phyloP scores from a whole-genome alignment of 192 early-diverging fungal genomes.

The Backusella tuberculispora region DNA sequence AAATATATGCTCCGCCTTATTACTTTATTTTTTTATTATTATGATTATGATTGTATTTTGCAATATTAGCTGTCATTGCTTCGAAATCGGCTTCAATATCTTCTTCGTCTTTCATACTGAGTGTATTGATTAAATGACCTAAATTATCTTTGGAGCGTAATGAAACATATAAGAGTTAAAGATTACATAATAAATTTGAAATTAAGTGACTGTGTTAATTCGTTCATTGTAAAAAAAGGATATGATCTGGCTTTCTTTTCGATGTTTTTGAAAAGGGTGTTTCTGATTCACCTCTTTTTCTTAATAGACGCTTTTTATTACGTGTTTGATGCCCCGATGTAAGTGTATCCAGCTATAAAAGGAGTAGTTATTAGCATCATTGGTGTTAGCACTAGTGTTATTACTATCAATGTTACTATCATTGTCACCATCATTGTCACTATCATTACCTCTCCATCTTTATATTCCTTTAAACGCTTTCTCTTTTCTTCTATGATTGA shows the following conservation, averaged over 20 bases:
- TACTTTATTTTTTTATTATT: neutral
- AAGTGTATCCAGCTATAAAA: neutral
- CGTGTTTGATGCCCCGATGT: neutral
- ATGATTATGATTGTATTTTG: neutral
- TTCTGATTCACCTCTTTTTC: conserved; percentile 8
- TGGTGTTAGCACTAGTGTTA: neutral
- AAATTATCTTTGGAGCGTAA: neutral
- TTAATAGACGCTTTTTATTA: neutral
- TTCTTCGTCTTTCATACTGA: neutral
- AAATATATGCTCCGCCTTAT: neutral
- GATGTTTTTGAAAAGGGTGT: neutral
- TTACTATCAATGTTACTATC: neutral
- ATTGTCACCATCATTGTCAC: neutral
- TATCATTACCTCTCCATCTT: conserved; percentile 16
- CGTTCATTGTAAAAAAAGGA: conserved; percentile 8
- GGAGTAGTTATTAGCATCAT: neutral
- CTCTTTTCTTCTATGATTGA: conserved; percentile 25
- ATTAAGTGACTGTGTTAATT: neutral
- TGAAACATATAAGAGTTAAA: conserved; percentile 13
- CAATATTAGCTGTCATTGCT: neutral
- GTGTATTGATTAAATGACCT: neutral
- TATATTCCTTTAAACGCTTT: conserved; percentile 21
- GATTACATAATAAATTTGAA: neutral
- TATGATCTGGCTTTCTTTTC: conserved; percentile 16
- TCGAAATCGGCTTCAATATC: conserved; percentile 7